Conservation (phyloP, 257 asterid species). For the Capsicum rhomboideum region DNA sequence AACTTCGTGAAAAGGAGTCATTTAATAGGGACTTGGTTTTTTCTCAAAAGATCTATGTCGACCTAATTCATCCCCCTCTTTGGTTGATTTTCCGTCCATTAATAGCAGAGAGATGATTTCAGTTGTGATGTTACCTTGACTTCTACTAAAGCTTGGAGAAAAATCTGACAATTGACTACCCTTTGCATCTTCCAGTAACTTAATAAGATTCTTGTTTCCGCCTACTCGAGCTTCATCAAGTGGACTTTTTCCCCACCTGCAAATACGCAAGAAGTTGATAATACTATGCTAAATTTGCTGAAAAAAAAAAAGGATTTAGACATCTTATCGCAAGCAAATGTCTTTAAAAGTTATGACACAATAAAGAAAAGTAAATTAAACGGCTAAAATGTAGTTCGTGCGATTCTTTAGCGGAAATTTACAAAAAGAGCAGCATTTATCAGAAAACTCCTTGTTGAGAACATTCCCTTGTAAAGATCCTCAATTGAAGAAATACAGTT, state of each 20-base stretch:
- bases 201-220: slow-evolving; percentile 40
- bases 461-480: background rate
- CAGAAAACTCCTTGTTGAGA: background rate
- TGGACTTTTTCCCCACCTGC: slow-evolving; percentile 72
- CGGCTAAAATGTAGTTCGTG: background rate
- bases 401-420: background rate
- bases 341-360: background rate
- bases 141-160: background rate
- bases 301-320: background rate
- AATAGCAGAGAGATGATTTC: background rate
- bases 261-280: background rate
- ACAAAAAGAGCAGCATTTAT: background rate
- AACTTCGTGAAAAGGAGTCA: background rate
- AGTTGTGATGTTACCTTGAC: slow-evolving; percentile 8
- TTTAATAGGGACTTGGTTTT: background rate
- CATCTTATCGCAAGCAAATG: background rate
- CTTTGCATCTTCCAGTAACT: slow-evolving; percentile 52
- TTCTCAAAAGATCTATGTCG: background rate
- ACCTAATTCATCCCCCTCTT: background rate
- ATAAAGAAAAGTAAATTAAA: background rate
- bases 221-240: slow-evolving; percentile 57
- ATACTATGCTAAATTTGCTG: background rate
- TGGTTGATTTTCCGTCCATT: background rate
- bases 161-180: slow-evolving; percentile 20
- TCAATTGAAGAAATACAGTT: background rate